Base-by-base conservation (phyloP, 495 filamentous ascomycete genomes). In the Podospora australis region DNA sequence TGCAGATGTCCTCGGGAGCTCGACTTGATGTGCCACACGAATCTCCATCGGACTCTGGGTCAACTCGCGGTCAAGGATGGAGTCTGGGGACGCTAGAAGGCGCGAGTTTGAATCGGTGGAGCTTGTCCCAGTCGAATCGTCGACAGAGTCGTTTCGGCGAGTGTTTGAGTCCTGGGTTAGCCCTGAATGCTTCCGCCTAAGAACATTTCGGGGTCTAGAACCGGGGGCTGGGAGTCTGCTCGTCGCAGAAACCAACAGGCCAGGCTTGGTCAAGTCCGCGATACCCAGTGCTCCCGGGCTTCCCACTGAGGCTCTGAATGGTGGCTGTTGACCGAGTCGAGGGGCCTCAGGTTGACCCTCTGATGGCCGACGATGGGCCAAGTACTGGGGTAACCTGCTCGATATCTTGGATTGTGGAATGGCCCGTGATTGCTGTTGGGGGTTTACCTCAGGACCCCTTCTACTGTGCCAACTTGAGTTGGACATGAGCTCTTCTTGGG, bases 171-270 rank as follows among this genome's bases (percentile, higher is more conserved):
- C 68, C 53, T 67, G 64, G 5, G 67, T 58, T n/a, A 73, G 39
- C 7, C 61, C 70, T 24, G 76, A 70, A 23, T 65, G 69, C 53
- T 77, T 78, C 49, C 73, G 67, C 42, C 69, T 58, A 38, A 77
- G 62, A 2, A 70, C 57, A 38, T 69, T 68, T 34, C 66, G 66
- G 21, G 67, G 64, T 29, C 62, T 60, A 26, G 41, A 19, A 39
- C 49, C 46, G 14, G 56, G 55, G 29, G 34, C 48, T 6, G 57
- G 52, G 29, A 58, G 50, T 24, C 39, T 57, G 55, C 52, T 58
- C 19, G 53, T 16, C 23, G 42, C 16, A n/a, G 56, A 16, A 9
- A 47, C 41, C 9, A 50, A 50, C 25, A 48, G 47, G 7, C 40
- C 23, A 13, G 38, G 16, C 7, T 48, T 29, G 36, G 47, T 25